Percentiles rank a stretch among this genome's conserved stretches.
Conservation (phyloP, 768 basidiomycete genomes). For the Podaxis pistillaris region DNA sequence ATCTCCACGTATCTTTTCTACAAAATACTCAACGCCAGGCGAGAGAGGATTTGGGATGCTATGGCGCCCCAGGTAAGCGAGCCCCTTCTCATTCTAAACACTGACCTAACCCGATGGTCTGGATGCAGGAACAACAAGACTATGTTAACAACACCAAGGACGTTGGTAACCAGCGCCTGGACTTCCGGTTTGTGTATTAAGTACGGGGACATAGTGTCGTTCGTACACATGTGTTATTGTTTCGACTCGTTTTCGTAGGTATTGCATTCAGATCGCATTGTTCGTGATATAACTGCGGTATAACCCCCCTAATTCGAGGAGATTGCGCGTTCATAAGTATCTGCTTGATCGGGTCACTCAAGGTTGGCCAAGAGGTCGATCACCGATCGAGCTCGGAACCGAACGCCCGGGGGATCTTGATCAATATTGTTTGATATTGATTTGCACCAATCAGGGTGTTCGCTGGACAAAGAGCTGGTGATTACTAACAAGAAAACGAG, state of each 20-base stretch:
- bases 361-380: too few relatives aligned
- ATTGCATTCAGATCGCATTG: not conserved
- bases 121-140: constrained; percentile 46
- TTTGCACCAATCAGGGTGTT: too few relatives aligned
- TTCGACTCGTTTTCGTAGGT: not conserved
- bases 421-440: too few relatives aligned
- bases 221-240: not conserved
- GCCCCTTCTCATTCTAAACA: not conserved
- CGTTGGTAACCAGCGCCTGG: constrained; percentile 55
- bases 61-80: constrained; percentile 44
- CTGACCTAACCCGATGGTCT: not conserved
- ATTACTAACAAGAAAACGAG: too few relatives aligned
- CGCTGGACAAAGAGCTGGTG: too few relatives aligned
- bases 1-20: constrained; percentile 55
- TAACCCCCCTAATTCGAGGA: too few relatives aligned
- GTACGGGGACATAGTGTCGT: not conserved
- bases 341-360: too few relatives aligned
- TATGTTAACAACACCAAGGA: constrained; percentile 65
- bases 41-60: constrained; percentile 50
- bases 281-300: not conserved
- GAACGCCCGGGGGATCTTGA: too few relatives aligned
- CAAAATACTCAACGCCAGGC: constrained; percentile 42
- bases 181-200: constrained; percentile 64
- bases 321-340: too few relatives aligned
- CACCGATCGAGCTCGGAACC: too few relatives aligned